phyloP scores from a whole-genome alignment of 2,329 filamentous ascomycete species.

The Didymella segeticola region DNA sequence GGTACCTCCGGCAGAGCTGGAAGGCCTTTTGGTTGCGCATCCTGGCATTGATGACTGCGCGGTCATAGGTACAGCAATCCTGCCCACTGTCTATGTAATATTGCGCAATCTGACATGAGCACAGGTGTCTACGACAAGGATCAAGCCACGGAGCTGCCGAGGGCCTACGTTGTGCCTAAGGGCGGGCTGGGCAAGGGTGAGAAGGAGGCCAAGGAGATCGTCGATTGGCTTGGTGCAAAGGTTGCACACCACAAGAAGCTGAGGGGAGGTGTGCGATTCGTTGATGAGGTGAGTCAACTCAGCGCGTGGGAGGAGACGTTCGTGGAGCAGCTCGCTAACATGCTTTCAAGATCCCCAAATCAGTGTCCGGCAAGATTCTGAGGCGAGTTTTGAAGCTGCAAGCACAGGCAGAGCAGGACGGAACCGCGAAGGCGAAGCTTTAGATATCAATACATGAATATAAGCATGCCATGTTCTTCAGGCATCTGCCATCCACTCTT shows the following conservation, averaged over 20 bases:
- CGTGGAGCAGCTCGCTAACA: no score
- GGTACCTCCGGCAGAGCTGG: slow-evolving; percentile 57
- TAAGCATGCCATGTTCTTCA: not conserved
- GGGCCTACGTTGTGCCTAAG: slow-evolving; percentile 48
- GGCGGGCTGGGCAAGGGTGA: slow-evolving; percentile 40
- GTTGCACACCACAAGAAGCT: slow-evolving; percentile 57
- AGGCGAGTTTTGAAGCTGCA: slow-evolving; percentile 53
- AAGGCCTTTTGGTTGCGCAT: slow-evolving; percentile 53
- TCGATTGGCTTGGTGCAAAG: slow-evolving; percentile 51
- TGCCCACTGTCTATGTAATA: not conserved
- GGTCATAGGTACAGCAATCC: slow-evolving; percentile 47
- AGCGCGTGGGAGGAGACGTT: no score
- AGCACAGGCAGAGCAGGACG: slow-evolving; percentile 50
- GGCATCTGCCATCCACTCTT: not conserved
- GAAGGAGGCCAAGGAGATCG: slow-evolving; percentile 48
- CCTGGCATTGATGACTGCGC: slow-evolving; percentile 53
- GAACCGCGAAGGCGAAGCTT: slow-evolving; percentile 51
- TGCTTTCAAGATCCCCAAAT: slow-evolving; percentile 52
- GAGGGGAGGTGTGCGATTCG: slow-evolving; percentile 54
- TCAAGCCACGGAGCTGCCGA: slow-evolving; percentile 54
- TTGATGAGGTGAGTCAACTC: slow-evolving; percentile 41
- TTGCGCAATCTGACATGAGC: not conserved
- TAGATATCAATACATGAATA: slow-evolving; percentile 28
- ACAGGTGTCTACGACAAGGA: slow-evolving; percentile 53
- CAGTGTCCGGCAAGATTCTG: slow-evolving; percentile 56